Evolutionary conservation across 208 protist genomes (phyloP).

Genomic region (Trypanosoma cruzi): DNA sequence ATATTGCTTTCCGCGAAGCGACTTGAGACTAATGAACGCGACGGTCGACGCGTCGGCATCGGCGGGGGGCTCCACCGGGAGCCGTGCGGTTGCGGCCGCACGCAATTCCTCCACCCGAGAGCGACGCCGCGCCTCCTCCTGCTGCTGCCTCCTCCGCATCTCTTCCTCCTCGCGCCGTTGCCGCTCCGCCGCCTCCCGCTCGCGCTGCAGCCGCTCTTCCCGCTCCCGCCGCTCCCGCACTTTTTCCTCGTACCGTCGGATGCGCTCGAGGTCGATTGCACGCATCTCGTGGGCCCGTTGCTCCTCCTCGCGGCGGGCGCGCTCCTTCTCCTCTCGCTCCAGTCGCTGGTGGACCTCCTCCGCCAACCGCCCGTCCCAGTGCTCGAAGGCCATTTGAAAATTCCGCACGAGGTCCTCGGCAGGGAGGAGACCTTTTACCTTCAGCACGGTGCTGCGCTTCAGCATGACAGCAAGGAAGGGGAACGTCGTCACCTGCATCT

Average conservation of each 20-base stretch:
- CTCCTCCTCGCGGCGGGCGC: constrained; percentile 47
- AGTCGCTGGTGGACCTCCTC: constrained; percentile 59
- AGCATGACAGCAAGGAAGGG: constrained; percentile 68
- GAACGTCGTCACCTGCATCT: constrained; percentile 58
- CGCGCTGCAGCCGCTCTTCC: constrained; percentile 10
- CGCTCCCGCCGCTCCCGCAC: constrained; percentile 9
- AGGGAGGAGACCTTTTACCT: constrained; percentile 52
- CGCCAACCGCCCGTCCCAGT: constrained; percentile 64
- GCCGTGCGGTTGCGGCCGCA: constrained; percentile 26
- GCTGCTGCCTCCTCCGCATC: constrained; percentile 3
- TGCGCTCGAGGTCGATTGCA: constrained; percentile 51
- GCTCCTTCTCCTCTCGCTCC: constrained; percentile 69
- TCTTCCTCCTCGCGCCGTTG: constrained; percentile 21
- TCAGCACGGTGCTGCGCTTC: constrained; percentile 52
- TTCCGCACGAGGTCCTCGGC: constrained; percentile 49
- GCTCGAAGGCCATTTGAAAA: constrained; percentile 47
- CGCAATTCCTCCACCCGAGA: constrained; percentile 1
- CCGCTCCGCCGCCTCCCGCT: constrained; percentile 28
- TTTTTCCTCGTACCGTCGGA: constrained; percentile 44
- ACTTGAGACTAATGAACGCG: constrained; percentile 54
- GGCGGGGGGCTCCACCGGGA: constrained; percentile 48
- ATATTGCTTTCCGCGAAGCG: constrained; percentile 44
- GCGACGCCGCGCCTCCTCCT: constrained; percentile 14
- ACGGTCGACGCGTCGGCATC: constrained; percentile 31
- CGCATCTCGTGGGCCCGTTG: constrained; percentile 48